Evolutionary conservation across 805 yeast genomes (phyloP).

Genomic region (Blastobotrys attinorum): DNA sequence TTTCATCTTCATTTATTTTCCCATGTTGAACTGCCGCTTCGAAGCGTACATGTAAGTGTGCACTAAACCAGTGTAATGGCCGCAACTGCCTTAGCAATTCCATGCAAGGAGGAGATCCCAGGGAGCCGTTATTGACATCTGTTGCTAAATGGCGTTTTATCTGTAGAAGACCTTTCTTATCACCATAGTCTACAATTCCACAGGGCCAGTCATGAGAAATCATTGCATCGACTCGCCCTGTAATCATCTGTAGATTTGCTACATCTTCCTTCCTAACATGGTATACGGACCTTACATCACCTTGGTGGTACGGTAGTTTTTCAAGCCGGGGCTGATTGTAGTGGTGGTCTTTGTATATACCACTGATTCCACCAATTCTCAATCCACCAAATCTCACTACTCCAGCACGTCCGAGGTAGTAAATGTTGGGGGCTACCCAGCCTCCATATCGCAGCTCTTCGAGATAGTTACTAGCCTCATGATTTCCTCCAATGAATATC

Average conservation of each 20-base stretch:
- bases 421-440: conserved; percentile 85
- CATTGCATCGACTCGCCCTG: conserved; percentile 42
- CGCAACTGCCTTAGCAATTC: conserved; percentile 42
- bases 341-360: conserved; percentile 59
- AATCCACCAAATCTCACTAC: conserved; percentile 69
- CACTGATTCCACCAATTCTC: conserved; percentile 74
- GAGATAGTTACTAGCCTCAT: conserved; percentile 78
- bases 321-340: conserved; percentile 37
- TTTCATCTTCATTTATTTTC: conserved; percentile 25
- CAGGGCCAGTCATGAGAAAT: conserved; percentile 94
- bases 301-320: conserved; percentile 40
- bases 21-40: conserved; percentile 45
- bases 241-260: conserved; percentile 41
- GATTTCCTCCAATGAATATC: conserved; percentile 89
- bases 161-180: conserved; percentile 40
- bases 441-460: conserved; percentile 77
- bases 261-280: conserved; percentile 63
- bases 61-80: conserved; percentile 79
- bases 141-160: conserved; percentile 58
- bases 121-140: conserved; percentile 50
- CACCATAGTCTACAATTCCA: conserved; percentile 61
- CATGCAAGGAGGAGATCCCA: conserved; percentile 70
- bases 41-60: conserved; percentile 77
- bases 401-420: conserved; percentile 73
- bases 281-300: conserved; percentile 51